Evolutionary conservation across 176 grass and related monocot genomes (phyloP).

Genomic region (Tillandsia leiboldiana): DNA sequence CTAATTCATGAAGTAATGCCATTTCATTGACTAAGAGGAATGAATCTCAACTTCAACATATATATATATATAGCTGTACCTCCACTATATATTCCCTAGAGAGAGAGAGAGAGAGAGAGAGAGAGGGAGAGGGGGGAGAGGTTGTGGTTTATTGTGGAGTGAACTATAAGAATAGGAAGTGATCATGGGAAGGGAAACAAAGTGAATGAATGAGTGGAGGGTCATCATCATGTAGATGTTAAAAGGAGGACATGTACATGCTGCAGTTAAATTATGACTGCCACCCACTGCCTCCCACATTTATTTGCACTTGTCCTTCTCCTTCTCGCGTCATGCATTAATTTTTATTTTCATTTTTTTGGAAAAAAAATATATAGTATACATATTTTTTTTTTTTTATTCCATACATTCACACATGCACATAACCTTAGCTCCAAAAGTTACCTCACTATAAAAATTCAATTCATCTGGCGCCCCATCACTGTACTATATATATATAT

Average conservation of each 20-base stretch:
- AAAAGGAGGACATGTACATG: conserved; percentile 18
- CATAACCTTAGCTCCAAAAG: no score
- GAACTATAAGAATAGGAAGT: no score
- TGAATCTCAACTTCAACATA: conserved; percentile 43
- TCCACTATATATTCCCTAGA: neutral
- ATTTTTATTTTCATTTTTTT: no score
- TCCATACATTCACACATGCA: no score
- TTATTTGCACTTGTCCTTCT: conserved; percentile 32
- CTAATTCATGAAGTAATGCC: conserved; percentile 6
- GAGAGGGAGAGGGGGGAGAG: neutral
- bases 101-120: conserved; percentile 11
- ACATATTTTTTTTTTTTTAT: no score
- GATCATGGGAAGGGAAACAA: conserved; percentile 33
- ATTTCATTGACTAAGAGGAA: conserved; percentile 31
- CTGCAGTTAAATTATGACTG: conserved; percentile 41
- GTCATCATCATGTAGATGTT: conserved; percentile 33
- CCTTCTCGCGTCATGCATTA: neutral
- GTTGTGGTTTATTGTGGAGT: no score
- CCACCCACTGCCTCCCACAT: conserved; percentile 37
- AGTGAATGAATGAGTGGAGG: conserved; percentile 62
- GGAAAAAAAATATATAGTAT: no score
- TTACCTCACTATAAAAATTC: no score
- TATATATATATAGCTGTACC: neutral
- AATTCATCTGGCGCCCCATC: no score
- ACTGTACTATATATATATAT: no score